Conservation (phyloP, 495 filamentous ascomycete species). For the Trichoderma asperelloides region DNA sequence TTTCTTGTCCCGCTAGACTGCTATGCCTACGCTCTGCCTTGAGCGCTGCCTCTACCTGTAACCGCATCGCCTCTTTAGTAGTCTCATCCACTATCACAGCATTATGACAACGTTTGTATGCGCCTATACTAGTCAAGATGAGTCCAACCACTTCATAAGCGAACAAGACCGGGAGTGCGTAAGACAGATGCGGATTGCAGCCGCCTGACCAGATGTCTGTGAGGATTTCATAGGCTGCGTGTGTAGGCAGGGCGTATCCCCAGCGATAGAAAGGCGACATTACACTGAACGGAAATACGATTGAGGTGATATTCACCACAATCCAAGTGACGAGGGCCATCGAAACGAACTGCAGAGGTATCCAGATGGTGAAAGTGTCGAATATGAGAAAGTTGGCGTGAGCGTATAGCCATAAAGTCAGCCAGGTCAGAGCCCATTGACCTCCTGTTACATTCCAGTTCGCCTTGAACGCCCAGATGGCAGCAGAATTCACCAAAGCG, state of each 20-base stretch:
- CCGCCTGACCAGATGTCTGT: conserved; percentile 41
- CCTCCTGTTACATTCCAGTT: conserved; percentile 38
- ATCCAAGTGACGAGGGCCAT: conserved; percentile 42
- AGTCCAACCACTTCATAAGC: conserved; percentile 27
- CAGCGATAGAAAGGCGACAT: conserved; percentile 38
- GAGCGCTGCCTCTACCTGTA: background rate
- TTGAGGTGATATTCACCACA: conserved; percentile 36
- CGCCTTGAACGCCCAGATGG: conserved; percentile 42
- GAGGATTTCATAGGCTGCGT: conserved; percentile 34
- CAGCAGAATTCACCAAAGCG: conserved; percentile 35
- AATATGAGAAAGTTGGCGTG: conserved; percentile 43
- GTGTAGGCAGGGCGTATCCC: conserved; percentile 39
- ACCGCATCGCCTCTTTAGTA: background rate
- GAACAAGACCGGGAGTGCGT: conserved; percentile 38
- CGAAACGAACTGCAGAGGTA: conserved; percentile 33
- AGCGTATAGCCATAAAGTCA: conserved; percentile 41
- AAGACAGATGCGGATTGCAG: conserved; percentile 35
- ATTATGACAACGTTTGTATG: conserved; percentile 21
- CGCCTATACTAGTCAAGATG: background rate
- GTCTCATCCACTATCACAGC: conserved; percentile 26
- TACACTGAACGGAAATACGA: conserved; percentile 40
- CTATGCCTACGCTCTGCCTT: background rate
- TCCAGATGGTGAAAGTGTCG: conserved; percentile 38
- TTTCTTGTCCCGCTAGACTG: background rate
- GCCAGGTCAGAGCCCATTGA: conserved; percentile 41